Base-by-base conservation (phyloP, 1,284 basidiomycete species). In the Ustilago vetiveriae region DNA sequence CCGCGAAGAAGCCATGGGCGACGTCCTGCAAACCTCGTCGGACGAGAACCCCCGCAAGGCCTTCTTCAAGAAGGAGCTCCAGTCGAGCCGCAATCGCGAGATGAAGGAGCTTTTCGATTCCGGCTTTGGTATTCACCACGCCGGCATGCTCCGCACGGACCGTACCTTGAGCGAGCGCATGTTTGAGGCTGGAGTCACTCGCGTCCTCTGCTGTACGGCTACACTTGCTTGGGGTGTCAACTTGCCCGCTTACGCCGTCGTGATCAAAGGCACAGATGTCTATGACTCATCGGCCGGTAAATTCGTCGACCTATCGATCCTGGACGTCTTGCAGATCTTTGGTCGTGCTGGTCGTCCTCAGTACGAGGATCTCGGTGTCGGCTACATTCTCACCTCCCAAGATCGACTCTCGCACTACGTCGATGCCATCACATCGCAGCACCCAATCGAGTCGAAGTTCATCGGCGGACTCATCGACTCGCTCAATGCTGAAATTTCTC, bases 221-320 rank as follows among this genome's bases (percentile, higher is more conserved):
- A 99, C 96, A 0, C 86, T 99, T 29, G 96, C 96, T 1, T 99
- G 96, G 96, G 96, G 96, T 85, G 96, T 99, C 76, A 99, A 99
- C 82, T 85, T 99, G 76, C 96, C 96, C 35, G 96, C 96, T 5
- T 97, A 98, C 83, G 96, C 96, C 54, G 92, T 85, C 55, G 85
- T 99, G 70, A 99, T 99, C 85, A 99, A 98, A 83, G 96, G 96
- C 14, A 99, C 96, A 0, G 92, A 98, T 75, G 87, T 99, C 3
- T 99, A 98, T 81, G 77, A 82, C 46, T 75, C 79, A 6, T 73
- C 77, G 4, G 70, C 69, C 4, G 79, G 80, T n/a, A 72, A 71
- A 29, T 97, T 98, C 76, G 89, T 92, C 48, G 94, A 99, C 82
- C 86, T 99, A 24, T 92, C 94, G 3, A 90, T 99, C 14, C 86